Percentiles rank a stretch among this genome's conserved stretches.
Conservation (phyloP, 768 basidiomycete genomes). For the Naganishia antarctica region DNA sequence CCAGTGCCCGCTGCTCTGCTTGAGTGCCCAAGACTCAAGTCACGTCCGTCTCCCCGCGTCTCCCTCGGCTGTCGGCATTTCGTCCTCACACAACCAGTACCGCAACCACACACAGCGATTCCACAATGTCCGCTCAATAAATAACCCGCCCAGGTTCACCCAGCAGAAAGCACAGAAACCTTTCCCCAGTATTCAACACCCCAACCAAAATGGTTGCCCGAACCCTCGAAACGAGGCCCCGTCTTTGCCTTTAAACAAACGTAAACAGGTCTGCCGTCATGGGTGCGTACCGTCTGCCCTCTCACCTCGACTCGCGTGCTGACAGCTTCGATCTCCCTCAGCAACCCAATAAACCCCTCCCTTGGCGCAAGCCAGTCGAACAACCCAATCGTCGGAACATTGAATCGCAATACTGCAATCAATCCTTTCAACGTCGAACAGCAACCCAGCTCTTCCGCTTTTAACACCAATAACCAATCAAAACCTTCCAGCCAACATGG, state of each 20-base stretch:
- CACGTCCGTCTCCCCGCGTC: neutral
- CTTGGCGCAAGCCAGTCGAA: conserved; percentile 14
- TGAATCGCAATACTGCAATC: conserved; percentile 14
- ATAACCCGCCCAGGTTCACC: neutral
- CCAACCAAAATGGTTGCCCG: conserved; percentile 7
- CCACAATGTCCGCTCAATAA: conserved; percentile 8
- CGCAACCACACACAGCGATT: neutral
- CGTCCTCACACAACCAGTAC: neutral
- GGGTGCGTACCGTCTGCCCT: neutral
- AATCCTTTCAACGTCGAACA: conserved; percentile 9
- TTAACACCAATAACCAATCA: neutral
- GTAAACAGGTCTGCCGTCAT: conserved; percentile 16
- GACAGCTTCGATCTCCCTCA: neutral
- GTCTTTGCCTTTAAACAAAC: neutral
- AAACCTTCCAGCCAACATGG: conserved; percentile 18
- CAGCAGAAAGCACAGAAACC: neutral
- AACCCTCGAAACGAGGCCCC: neutral
- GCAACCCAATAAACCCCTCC: conserved; percentile 18
- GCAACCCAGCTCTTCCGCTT: conserved; percentile 18
- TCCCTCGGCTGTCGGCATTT: neutral
- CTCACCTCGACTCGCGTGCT: neutral
- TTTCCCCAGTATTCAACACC: conserved; percentile 2
- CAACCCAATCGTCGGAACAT: conserved; percentile 2
- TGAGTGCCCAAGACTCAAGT: conserved; percentile 18
- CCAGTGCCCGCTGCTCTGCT: neutral